These are phyloP conservation scores for Chytriomyces hyalinus DNA, from an alignment of 192 early-diverging fungal genomes.

Conservation along the genomic window DNA sequence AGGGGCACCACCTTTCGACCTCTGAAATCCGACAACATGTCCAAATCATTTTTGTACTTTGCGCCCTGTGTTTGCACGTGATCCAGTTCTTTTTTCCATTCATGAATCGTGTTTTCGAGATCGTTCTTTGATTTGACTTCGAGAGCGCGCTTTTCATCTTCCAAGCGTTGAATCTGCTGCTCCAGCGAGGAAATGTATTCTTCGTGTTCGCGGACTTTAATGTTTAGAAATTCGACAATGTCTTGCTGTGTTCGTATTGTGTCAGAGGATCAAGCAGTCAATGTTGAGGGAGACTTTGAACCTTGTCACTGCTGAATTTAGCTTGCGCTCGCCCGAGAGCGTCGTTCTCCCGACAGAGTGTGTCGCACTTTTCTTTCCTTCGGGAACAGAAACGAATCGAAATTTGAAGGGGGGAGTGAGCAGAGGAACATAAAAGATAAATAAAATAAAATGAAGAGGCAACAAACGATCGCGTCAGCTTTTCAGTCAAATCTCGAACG, in stretches of 20 bases:
- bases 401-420: background rate
- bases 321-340: conserved; percentile 55
- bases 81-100: conserved; percentile 48
- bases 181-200: conserved; percentile 55
- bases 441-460: background rate
- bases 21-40: conserved; percentile 54
- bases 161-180: conserved; percentile 42
- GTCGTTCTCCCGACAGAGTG: conserved; percentile 54
- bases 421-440: background rate
- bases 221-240: conserved; percentile 70
- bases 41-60: conserved; percentile 57
- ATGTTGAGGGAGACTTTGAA: background rate
- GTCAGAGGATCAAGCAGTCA: conserved; percentile 23
- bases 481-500: conserved; percentile 58
- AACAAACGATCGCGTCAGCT: conserved; percentile 51
- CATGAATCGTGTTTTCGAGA: conserved; percentile 36
- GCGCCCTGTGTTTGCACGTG: conserved; percentile 40
- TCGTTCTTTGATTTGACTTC: conserved; percentile 41
- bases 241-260: conserved; percentile 51
- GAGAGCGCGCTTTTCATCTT: conserved; percentile 55
- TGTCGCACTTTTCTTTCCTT: conserved; percentile 62
- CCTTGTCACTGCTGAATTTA: conserved; percentile 62
- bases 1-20: conserved; percentile 43
- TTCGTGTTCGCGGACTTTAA: conserved; percentile 68
- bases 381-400: background rate